These are phyloP conservation scores for Quercus tomentella DNA, from an alignment of 331 rosid genomes.

Conservation along the genomic window DNA sequence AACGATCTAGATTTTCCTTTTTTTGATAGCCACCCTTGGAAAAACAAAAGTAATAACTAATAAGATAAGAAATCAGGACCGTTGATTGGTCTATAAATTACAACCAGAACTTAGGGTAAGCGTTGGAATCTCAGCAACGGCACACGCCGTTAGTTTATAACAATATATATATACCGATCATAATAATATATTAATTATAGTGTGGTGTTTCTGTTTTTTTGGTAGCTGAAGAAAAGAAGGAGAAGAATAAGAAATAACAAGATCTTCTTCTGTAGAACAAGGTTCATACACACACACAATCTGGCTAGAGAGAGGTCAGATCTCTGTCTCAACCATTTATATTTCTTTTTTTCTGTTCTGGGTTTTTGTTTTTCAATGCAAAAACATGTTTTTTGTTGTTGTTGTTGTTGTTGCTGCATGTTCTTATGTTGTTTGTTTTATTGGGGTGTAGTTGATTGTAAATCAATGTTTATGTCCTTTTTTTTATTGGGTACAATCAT, in stretches of 20 bases:
- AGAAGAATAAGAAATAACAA: no score
- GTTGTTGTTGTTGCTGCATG: background rate
- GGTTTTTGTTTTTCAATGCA: background rate
- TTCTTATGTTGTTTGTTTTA: background rate
- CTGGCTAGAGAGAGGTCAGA: conserved; percentile 43
- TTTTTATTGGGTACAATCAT: background rate
- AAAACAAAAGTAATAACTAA: no score
- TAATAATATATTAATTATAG: no score
- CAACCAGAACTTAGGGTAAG: conserved; percentile 9
- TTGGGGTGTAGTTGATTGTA: background rate
- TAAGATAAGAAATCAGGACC: conserved; percentile 8
- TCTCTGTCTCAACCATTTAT: conserved; percentile 13
- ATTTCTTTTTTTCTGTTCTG: background rate
- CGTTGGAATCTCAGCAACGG: background rate
- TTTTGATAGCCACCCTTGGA: background rate
- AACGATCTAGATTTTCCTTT: background rate
- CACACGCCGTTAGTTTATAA: conserved; percentile 17
- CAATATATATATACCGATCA: background rate
- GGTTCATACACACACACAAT: conserved; percentile 13
- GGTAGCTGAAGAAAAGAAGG: background rate
- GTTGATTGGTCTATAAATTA: conserved; percentile 22
- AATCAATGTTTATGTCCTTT: background rate
- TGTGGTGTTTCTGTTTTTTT: background rate
- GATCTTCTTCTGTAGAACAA: conserved; percentile 10
- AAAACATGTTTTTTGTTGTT: background rate